Evolutionary conservation across 345 rosid genomes (phyloP).

Genomic region (Abelmoschus esculentus): DNA sequence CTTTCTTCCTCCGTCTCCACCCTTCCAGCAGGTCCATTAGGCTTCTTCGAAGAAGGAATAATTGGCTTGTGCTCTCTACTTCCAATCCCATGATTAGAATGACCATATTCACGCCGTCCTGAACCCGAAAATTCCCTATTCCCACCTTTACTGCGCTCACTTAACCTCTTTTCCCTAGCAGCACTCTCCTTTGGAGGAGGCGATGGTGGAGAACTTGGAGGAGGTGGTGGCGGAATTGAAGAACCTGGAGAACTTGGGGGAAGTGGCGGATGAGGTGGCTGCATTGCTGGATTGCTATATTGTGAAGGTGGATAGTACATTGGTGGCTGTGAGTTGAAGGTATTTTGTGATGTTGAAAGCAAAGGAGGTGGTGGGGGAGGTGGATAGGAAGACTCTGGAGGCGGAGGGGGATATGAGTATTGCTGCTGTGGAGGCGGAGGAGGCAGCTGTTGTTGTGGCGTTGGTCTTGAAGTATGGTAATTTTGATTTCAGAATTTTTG

Average conservation of each 20-base stretch:
- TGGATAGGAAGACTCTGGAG: constrained; percentile 47
- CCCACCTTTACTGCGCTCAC: constrained; percentile 32
- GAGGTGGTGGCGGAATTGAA: constrained; percentile 72
- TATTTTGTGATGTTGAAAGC: constrained; percentile 20
- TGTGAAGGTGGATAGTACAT: constrained; percentile 50
- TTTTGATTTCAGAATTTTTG: too few species aligned
- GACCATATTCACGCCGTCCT: constrained; percentile 44
- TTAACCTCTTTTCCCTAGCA: constrained; percentile 17
- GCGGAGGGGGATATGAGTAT: constrained; percentile 49
- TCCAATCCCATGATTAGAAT: constrained; percentile 26
- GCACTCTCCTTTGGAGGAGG: constrained; percentile 54
- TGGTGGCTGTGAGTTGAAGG: constrained; percentile 28
- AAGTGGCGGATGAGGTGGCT: constrained; percentile 53
- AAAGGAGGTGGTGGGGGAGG: constrained; percentile 50
- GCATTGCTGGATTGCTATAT: constrained; percentile 45
- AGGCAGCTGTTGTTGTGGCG: constrained; percentile 33
- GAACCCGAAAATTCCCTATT: constrained; percentile 22
- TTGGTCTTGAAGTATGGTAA: constrained; percentile 18
- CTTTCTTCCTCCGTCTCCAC: constrained; percentile 90
- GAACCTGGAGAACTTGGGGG: constrained; percentile 49
- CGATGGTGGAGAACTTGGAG: constrained; percentile 75
- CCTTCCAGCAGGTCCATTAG: constrained; percentile 39
- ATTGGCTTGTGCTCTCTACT: constrained; percentile 42
- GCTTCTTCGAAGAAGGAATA: constrained; percentile 37
- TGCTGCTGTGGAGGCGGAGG: constrained; percentile 57